Conservation (phyloP, 1,139 yeast genomes). For the Scheffersomyces titani region DNA sequence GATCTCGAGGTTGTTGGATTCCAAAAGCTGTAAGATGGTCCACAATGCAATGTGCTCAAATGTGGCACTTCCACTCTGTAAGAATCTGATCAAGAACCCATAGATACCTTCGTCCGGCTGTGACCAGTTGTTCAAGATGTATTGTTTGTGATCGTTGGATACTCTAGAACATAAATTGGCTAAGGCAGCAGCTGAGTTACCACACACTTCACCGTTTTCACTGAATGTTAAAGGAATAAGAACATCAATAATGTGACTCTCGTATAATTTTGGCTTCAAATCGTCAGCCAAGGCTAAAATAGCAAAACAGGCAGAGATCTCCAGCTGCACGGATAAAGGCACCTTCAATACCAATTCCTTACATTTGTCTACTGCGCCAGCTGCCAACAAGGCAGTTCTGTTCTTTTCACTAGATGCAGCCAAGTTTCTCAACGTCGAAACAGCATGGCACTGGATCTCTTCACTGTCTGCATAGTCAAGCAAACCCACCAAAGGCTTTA, state of each 20-base stretch:
- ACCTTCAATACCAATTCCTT: constrained; percentile 82
- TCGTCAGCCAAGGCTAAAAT: constrained; percentile 96
- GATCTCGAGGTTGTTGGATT: constrained; percentile 76
- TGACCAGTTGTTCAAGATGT: constrained; percentile 78
- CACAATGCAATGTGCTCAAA: constrained; percentile 97
- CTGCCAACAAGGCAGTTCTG: constrained; percentile 86
- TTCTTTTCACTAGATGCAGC: constrained; percentile 96
- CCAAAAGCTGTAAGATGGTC: constrained; percentile 92
- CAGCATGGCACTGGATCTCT: constrained; percentile 97
- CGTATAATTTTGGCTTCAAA: constrained; percentile 80
- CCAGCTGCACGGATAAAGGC: constrained; percentile 89
- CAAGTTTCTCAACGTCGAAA: constrained; percentile 88
- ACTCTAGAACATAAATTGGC: constrained; percentile 94
- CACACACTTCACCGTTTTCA: constrained; percentile 92
- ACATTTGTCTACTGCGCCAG: constrained; percentile 95
- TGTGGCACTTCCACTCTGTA: constrained; percentile 87
- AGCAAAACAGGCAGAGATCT: constrained; percentile 96
- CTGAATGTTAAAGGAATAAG: constrained; percentile 89
- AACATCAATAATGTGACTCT: constrained; percentile 83
- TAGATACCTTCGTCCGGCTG: constrained; percentile 83
- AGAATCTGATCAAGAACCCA: constrained; percentile 78
- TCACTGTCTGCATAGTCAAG: constrained; percentile 86
- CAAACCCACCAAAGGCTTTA: constrained; percentile 83
- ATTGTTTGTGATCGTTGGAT: constrained; percentile 66
- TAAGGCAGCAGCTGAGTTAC: constrained; percentile 97